A percentile compares a stretch with the other conserved stretches of the same genome.
These are phyloP conservation scores for Akebia trifoliata DNA, from an alignment of 164 flowering plant genomes.

Conservation along the genomic window DNA sequence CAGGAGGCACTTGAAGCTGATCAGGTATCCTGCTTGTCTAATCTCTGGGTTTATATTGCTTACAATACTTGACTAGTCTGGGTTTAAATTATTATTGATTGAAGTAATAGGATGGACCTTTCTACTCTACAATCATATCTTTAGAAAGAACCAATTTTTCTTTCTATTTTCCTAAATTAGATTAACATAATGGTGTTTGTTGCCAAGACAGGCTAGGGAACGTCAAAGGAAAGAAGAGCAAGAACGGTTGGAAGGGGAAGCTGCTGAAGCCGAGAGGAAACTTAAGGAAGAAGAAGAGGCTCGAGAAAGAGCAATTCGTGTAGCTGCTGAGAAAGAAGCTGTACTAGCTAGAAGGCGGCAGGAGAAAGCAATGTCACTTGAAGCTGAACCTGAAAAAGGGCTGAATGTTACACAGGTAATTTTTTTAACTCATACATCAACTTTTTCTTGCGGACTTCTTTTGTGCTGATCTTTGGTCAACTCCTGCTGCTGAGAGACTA, in stretches of 20 bases:
- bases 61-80: no score
- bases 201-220: constrained; percentile 73
- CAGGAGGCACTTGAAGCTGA: constrained; percentile 97
- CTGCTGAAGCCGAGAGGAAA: constrained; percentile 93
- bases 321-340: constrained; percentile 90
- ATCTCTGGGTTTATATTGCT: no score
- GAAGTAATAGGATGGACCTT: no score
- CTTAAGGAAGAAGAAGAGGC: constrained; percentile 92
- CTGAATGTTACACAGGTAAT: constrained; percentile 87
- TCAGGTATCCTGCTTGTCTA: constrained; percentile 53
- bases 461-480: no score
- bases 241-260: constrained; percentile 79
- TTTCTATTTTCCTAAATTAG: no score
- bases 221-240: constrained; percentile 86
- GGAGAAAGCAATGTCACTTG: constrained; percentile 78
- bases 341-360: constrained; percentile 64
- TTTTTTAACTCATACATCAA: no score
- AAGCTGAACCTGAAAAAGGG: constrained; percentile 94
- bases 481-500: no score
- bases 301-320: constrained; percentile 73
- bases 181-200: constrained; percentile 1
- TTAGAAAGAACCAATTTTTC: no score
- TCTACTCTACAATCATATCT: no score
- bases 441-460: no score
- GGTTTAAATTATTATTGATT: no score